Evolutionary conservation across 106 monocot genomes (phyloP).

Genomic region (Chionographis japonica): DNA sequence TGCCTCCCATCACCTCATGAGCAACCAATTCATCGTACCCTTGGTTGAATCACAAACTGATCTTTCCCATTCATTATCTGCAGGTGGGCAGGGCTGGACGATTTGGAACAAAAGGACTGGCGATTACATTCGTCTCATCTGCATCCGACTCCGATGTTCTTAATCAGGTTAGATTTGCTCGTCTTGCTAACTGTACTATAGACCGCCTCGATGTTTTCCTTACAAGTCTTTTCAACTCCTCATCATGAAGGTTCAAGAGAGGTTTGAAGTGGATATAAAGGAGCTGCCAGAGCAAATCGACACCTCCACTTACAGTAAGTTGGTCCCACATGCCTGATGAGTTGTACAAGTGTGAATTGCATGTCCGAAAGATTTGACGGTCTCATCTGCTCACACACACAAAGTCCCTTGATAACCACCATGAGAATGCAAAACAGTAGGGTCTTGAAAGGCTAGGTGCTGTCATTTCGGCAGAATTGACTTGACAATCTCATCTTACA

Average conservation of each 20-base stretch:
- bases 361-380: too few species aligned
- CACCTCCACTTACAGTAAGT: conserved; percentile 90
- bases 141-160: conserved; percentile 94
- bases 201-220: neutral
- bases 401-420: too few species aligned
- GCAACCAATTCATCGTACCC: too few species aligned
- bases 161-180: conserved; percentile 55
- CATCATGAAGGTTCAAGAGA: conserved; percentile 75
- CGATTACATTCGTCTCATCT: conserved; percentile 95
- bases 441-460: too few species aligned
- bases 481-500: too few species aligned
- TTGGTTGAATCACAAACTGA: too few species aligned
- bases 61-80: neutral
- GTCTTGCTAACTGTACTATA: neutral
- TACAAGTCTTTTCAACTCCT: neutral
- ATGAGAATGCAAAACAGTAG: too few species aligned
- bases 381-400: too few species aligned
- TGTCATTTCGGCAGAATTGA: too few species aligned
- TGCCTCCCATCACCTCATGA: neutral
- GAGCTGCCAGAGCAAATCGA: conserved; percentile 97
- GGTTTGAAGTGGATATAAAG: conserved; percentile 99
- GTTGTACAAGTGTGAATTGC: too few species aligned
- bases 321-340: neutral
- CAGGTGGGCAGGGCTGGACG: conserved; percentile 92
- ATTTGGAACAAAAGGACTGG: conserved; percentile 97